phyloP scores from a whole-genome alignment of 805 yeast species.

The Starmerella floris region DNA sequence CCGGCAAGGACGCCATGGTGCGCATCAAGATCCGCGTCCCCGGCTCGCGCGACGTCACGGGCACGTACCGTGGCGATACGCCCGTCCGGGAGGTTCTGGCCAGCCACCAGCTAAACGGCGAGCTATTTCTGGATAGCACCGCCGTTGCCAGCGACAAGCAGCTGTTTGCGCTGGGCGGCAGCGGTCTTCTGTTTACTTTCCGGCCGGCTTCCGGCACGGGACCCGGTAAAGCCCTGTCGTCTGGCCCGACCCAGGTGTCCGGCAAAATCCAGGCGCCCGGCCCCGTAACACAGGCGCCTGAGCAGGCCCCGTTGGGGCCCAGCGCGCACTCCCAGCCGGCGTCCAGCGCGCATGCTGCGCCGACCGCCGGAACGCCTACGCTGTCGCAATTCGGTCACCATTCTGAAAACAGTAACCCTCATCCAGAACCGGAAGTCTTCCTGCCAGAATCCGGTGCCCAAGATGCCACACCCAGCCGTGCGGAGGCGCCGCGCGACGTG shows the following conservation, averaged over 20 bases:
- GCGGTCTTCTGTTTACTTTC: slow-evolving; percentile 12
- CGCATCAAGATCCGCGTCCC: slow-evolving; percentile 18
- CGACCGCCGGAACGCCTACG: neutral
- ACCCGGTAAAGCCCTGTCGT: neutral
- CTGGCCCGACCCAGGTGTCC: no score
- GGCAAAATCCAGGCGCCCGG: neutral
- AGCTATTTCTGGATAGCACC: slow-evolving; percentile 5
- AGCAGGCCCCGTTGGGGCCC: no score
- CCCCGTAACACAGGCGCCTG: neutral
- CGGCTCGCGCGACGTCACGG: slow-evolving; percentile 13
- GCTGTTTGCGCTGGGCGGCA: slow-evolving; percentile 12
- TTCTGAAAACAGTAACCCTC: no score
- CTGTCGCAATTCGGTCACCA: no score
- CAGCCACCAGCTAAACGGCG: slow-evolving; percentile 10
- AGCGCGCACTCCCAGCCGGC: neutral
- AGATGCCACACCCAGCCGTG: neutral
- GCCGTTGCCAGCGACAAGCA: neutral
- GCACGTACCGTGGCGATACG: slow-evolving; percentile 10
- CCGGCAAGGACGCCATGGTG: neutral
- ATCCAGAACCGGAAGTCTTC: no score
- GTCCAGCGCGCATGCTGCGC: neutral
- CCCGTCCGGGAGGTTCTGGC: slow-evolving; percentile 4
- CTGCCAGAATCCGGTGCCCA: neutral
- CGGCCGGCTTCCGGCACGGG: neutral
- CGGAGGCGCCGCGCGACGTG: neutral